phyloP scores from a whole-genome alignment of 116 monocot genomes.

The Trichopus zeylanicus region DNA sequence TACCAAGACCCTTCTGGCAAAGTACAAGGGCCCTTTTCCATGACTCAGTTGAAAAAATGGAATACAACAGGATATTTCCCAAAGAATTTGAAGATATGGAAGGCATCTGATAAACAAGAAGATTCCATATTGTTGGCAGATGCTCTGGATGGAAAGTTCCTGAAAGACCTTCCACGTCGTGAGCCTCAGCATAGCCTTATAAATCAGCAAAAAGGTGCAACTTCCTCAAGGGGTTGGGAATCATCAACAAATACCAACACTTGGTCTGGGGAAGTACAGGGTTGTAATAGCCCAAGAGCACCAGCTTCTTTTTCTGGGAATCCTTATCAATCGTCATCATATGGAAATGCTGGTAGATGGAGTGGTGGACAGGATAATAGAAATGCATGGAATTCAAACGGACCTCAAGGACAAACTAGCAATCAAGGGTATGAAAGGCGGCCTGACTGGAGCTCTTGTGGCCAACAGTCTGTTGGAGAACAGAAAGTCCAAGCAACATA shows the following conservation, averaged over 20 bases:
- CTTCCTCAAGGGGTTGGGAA: constrained; percentile 9
- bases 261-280: constrained; percentile 15
- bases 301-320: constrained; percentile 17
- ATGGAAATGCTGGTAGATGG: constrained; percentile 20
- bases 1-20: constrained; percentile 93
- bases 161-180: constrained; percentile 31
- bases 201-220: constrained; percentile 10
- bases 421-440: constrained; percentile 19
- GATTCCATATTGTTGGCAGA: constrained; percentile 78
- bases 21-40: constrained; percentile 90
- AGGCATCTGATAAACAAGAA: constrained; percentile 58
- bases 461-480: constrained; percentile 22
- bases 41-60: constrained; percentile 88
- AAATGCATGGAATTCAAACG: constrained; percentile 25
- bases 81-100: constrained; percentile 68
- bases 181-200: constrained; percentile 15
- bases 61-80: constrained; percentile 82
- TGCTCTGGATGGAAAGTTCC: constrained; percentile 71
- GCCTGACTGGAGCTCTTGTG: constrained; percentile 7
- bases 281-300: constrained; percentile 7
- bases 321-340: constrained; percentile 11
- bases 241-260: constrained; percentile 14
- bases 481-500: constrained; percentile 15
- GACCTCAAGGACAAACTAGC: constrained; percentile 6
- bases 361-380: constrained; percentile 9